These are phyloP conservation scores for Chytriomyces sp. DNA, from an alignment of 192 early-diverging fungal species.

Conservation along the genomic window DNA sequence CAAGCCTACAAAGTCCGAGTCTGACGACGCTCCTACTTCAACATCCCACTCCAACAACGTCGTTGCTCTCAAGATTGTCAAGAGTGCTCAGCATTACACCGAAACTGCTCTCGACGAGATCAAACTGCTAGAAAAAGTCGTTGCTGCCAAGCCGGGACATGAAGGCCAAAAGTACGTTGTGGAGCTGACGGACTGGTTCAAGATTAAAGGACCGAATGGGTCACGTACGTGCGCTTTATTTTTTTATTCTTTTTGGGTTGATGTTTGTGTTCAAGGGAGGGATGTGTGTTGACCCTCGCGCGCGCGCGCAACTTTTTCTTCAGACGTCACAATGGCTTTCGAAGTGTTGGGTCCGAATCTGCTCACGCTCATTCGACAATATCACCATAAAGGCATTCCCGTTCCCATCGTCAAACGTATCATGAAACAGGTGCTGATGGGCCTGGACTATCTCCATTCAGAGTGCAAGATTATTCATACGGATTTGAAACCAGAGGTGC, in stretches of 20 bases:
- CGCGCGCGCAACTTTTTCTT: too few relatives aligned
- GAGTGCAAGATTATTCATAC: slow-evolving; percentile 97
- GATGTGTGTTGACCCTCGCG: neutral
- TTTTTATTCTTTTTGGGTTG: neutral
- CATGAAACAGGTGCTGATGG: slow-evolving; percentile 86
- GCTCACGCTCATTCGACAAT: slow-evolving; percentile 83
- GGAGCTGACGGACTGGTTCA: slow-evolving; percentile 91
- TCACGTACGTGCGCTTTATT: slow-evolving; percentile 46
- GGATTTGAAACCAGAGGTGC: slow-evolving; percentile 91
- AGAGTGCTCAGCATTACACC: slow-evolving; percentile 93
- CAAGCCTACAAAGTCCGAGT: neutral
- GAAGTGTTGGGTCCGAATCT: slow-evolving; percentile 97
- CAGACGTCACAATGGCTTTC: slow-evolving; percentile 95
- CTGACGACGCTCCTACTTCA: neutral
- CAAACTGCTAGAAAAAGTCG: slow-evolving; percentile 84
- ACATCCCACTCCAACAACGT: slow-evolving; percentile 48
- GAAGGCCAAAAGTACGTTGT: slow-evolving; percentile 74
- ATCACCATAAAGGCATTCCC: slow-evolving; percentile 84
- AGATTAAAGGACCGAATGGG: slow-evolving; percentile 86
- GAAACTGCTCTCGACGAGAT: slow-evolving; percentile 97
- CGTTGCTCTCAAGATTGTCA: slow-evolving; percentile 97
- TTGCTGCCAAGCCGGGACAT: slow-evolving; percentile 62
- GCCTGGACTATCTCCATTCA: slow-evolving; percentile 91
- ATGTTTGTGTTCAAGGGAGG: neutral
- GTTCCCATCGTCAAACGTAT: slow-evolving; percentile 87